phyloP scores from a whole-genome alignment of 2,329 filamentous ascomycete species.

The Paecilomyces formosus region DNA sequence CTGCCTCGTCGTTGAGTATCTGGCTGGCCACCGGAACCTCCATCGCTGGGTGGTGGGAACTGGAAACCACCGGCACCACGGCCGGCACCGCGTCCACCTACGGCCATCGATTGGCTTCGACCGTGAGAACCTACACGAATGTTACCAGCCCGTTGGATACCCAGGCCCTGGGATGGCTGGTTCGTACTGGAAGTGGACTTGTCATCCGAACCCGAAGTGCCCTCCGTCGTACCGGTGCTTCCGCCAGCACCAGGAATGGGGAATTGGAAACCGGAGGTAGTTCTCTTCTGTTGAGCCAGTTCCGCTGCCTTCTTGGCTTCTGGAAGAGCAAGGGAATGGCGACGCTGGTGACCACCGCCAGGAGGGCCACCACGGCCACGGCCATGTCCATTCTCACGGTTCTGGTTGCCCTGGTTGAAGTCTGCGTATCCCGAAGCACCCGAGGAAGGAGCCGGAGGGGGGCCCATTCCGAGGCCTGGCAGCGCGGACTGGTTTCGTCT shows the following conservation, averaged over 20 bases:
- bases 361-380: conserved; percentile 67
- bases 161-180: conserved; percentile 56
- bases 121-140: conserved; percentile 70
- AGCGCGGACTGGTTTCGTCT: conserved; percentile 97
- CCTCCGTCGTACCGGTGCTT: conserved; percentile 41
- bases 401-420: conserved; percentile 60
- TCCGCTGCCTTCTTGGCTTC: conserved; percentile 98
- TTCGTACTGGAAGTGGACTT: conserved; percentile 29
- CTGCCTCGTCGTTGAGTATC: conserved; percentile 73
- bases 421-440: conserved; percentile 80
- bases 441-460: conserved; percentile 86
- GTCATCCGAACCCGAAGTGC: conserved; percentile 49
- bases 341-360: conserved; percentile 74
- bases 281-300: conserved; percentile 91
- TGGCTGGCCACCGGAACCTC: conserved; percentile 41
- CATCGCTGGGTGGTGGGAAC: conserved; percentile 52
- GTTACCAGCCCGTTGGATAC: conserved; percentile 65
- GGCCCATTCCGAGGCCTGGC: conserved; percentile 84
- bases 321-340: conserved; percentile 87
- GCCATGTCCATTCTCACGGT: conserved; percentile 63
- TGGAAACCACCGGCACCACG: conserved; percentile 67
- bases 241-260: conserved; percentile 65
- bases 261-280: conserved; percentile 90
- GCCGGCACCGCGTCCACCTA: conserved; percentile 58
- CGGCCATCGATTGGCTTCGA: conserved; percentile 43